Base-by-base conservation (phyloP, 495 filamentous ascomycete species). In the Parmelia sp. region DNA sequence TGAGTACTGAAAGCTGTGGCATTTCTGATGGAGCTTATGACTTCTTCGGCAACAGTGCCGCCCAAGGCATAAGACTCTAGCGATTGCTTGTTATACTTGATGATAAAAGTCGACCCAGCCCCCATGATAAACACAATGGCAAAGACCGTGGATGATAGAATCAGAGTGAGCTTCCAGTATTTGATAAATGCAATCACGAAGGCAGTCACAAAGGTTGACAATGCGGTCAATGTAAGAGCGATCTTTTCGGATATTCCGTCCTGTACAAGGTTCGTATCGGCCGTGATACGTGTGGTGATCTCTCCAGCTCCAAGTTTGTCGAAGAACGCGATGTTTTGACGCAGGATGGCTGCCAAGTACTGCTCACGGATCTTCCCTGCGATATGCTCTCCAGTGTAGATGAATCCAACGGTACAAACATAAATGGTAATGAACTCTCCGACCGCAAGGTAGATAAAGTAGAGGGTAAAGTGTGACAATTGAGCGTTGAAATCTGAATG, bases 1-100 rank as follows among this genome's bases (percentile, higher is more conserved):
- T 98, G 92, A 0, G 92, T 96, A 64, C 88, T 89, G 70, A 97
- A 98, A 12, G 94, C 94, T 8, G 87, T 86, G n/a, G 92, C 89
- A 72, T 95, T 97, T 42, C 94, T 84, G 68, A 97, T 88, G 11
- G 92, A 96, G 70, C 89, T 93, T 71, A 98, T 86, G 63, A 96
- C 92, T 75, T 98, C 94, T 73, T 97, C 94, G 1, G 90, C 93
- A 25, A 98, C 82, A 0, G 88, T 92, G 56, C 93, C 93, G 70
- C 92, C 92, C 21, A 85, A 78, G 55, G 89, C 92, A 69, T 93
- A 93, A 7, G 89, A 83, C 53, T 87, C 79, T 57, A 96, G 79
- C 37, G 90, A 87, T 51, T 85, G 73, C 72, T 89, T 91, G 72
- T 86, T 91, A 71, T 80, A 94, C 70, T 87, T 90, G 71, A 92